Base-by-base conservation (phyloP, 1,284 basidiomycete genomes). In the Trametes pubescens region DNA sequence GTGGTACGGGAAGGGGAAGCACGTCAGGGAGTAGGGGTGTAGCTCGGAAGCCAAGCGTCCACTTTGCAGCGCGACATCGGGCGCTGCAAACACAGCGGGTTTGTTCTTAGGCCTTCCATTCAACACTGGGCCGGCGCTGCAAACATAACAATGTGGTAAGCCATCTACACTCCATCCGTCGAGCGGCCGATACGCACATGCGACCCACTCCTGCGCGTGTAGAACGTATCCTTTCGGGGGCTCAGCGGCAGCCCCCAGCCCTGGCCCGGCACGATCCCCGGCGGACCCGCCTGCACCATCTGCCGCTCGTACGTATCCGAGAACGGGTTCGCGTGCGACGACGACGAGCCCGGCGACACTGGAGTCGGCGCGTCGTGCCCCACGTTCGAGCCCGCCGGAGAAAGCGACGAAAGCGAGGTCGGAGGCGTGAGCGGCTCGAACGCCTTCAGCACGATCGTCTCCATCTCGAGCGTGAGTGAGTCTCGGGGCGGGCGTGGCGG, bases 381-480 rank as follows among this genome's bases (percentile, higher is more conserved):
- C 22, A 59, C 64, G 51, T 59, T 61, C 52, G 64, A 65, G n/a
- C 61, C 57, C 2, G 66, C 18, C 11, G 64, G 63, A 26, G 66
- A 71, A 62, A 77, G 72, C 16, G 79, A 80, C 34, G 78, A 78
- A 53, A 65, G 52, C 22, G 82, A 82, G 11, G 77, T 74, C 10
- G 84, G 81, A 48, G 84, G 82, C 55, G 80, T 82, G 43, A 78
- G 72, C 49, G 79, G 79, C 55, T 75, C 72, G 69, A 76, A 75
- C 53, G 72, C 48, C 53, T 57, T 35, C 44, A 51, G 46, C 44
- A 38, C 61, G 48, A 49, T 37, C 35, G 16, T 32, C 43, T 43
- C 49, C 51, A 38, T 61, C 46, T 51, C 64, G 7, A 57, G 35
- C 56, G 44, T 57, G 21, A 26, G 34, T 32, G 32, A 14, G 35